Conservation (phyloP, 345 rosid genomes). For the Eucalyptus melliodora region DNA sequence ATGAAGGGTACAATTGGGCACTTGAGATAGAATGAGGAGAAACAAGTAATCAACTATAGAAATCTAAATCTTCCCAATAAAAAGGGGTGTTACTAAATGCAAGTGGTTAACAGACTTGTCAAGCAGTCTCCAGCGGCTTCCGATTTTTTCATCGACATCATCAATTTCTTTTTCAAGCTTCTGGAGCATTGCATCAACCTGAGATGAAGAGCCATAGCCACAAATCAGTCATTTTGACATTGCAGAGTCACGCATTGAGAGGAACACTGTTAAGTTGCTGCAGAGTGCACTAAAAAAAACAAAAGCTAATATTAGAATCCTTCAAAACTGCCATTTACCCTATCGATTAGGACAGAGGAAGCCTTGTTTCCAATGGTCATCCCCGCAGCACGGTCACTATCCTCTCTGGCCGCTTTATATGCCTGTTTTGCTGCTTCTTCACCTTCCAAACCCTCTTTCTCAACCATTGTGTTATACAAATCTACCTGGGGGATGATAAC, state of each 20-base stretch:
- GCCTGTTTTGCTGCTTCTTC: conserved; percentile 79
- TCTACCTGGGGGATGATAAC: conserved; percentile 36
- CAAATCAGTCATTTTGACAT: background rate
- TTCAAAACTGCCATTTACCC: conserved; percentile 28
- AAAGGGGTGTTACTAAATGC: background rate
- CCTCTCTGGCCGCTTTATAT: conserved; percentile 85
- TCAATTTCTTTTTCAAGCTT: conserved; percentile 96
- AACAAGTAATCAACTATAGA: background rate
- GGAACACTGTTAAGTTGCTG: background rate
- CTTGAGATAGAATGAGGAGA: background rate
- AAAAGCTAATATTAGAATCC: background rate
- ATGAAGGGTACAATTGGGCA: background rate
- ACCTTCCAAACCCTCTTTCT: conserved; percentile 69
- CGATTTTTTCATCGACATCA: conserved; percentile 93
- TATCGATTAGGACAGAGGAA: conserved; percentile 69
- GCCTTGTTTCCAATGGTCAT: conserved; percentile 55
- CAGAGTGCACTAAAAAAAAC: background rate
- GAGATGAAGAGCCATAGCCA: conserved; percentile 1
- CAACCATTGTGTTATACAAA: conserved; percentile 83
- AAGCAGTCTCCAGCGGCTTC: conserved; percentile 81
- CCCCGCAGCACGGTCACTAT: conserved; percentile 50
- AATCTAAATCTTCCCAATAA: background rate
- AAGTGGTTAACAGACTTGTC: conserved; percentile 47
- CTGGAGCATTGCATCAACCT: conserved; percentile 96
- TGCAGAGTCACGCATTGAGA: background rate